Evolutionary conservation across 1,139 yeast genomes (phyloP).

Genomic region (Groenewaldozyma auringiensis): DNA sequence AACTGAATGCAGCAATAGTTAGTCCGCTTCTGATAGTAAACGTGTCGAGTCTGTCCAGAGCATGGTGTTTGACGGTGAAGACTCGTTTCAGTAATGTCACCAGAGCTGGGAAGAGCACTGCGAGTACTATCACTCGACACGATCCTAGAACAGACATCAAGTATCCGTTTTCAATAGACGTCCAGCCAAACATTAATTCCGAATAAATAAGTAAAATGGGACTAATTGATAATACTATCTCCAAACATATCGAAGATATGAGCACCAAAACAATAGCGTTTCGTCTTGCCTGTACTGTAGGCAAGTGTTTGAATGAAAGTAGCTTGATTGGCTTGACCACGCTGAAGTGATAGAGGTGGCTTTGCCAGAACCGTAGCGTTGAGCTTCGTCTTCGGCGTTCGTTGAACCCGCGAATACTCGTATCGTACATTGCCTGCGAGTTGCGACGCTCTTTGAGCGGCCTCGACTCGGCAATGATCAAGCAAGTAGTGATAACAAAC

Average conservation of each 20-base stretch:
- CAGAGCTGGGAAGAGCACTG: conserved; percentile 37
- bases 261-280: conserved; percentile 41
- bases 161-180: conserved; percentile 50
- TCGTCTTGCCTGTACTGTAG: conserved; percentile 27
- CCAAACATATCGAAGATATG: conserved; percentile 35
- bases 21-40: conserved; percentile 37
- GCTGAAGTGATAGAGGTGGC: conserved; percentile 16
- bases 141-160: conserved; percentile 50
- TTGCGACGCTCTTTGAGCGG: conserved; percentile 18
- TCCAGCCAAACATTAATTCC: conserved; percentile 53
- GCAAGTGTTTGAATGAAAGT: conserved; percentile 33
- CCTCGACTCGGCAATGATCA: conserved; percentile 51
- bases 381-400: conserved; percentile 1
- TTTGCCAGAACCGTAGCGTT: conserved; percentile 11
- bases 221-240: conserved; percentile 32
- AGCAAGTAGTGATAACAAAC: conserved; percentile 32
- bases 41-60: conserved; percentile 50
- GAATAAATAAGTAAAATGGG: conserved; percentile 51
- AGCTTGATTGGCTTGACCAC: conserved; percentile 42
- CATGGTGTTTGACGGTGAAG: conserved; percentile 15
- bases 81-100: conserved; percentile 1
- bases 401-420: conserved; percentile 2
- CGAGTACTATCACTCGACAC: conserved; percentile 38
- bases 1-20: conserved; percentile 39
- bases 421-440: conserved; percentile 15